Conservation (phyloP, 306 rosid genomes). For the Dryas alaskensis region DNA sequence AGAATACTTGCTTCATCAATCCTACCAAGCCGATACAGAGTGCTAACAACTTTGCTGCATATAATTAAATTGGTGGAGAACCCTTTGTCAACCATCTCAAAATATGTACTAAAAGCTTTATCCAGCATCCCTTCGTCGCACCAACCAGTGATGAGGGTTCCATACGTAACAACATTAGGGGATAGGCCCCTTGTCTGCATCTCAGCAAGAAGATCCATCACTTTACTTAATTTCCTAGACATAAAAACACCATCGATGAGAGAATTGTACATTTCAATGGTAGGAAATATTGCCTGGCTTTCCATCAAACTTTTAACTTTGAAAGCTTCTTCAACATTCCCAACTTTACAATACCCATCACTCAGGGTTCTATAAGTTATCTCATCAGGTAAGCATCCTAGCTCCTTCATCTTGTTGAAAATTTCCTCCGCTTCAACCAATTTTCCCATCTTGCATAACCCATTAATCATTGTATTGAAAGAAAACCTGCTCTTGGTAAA, state of each 20-base stretch:
- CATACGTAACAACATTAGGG: slow-evolving; percentile 64
- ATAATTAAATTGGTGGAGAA: slow-evolving; percentile 52
- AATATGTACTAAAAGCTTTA: slow-evolving; percentile 60
- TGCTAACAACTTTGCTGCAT: slow-evolving; percentile 71
- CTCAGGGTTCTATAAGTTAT: slow-evolving; percentile 65
- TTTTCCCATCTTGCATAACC: slow-evolving; percentile 80
- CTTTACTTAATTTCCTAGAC: slow-evolving; percentile 42
- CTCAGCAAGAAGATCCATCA: slow-evolving; percentile 55
- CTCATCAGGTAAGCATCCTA: slow-evolving; percentile 69
- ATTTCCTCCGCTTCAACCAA: slow-evolving; percentile 58
- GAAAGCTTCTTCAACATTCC: slow-evolving; percentile 59
- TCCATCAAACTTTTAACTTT: slow-evolving; percentile 62
- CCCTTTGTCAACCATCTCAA: slow-evolving; percentile 68
- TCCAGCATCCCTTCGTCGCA: slow-evolving; percentile 66
- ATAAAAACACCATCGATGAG: slow-evolving; percentile 64
- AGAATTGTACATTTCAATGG: slow-evolving; percentile 84
- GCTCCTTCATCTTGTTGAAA: slow-evolving; percentile 67
- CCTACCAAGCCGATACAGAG: slow-evolving; percentile 58
- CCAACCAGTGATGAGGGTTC: slow-evolving; percentile 82
- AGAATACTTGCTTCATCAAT: slow-evolving; percentile 66
- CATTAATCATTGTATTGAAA: slow-evolving; percentile 68
- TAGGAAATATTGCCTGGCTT: slow-evolving; percentile 39
- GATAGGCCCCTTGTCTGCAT: slow-evolving; percentile 60
- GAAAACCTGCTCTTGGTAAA: slow-evolving; percentile 50
- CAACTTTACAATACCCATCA: slow-evolving; percentile 69